phyloP scores from a whole-genome alignment of 2,329 filamentous ascomycete genomes.

The Davidsoniella australis region DNA sequence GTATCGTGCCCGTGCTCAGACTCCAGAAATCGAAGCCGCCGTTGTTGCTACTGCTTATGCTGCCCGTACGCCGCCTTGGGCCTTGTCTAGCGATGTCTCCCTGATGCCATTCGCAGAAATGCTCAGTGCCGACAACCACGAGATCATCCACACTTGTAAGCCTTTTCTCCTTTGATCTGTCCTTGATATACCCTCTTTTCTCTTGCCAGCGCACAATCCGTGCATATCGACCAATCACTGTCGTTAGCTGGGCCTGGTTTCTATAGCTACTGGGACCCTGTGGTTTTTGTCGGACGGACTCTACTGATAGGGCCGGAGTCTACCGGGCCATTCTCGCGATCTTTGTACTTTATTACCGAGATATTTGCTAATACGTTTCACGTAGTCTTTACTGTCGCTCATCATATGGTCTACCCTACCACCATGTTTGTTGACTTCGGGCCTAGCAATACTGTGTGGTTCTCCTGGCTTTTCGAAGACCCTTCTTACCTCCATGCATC shows the following conservation, averaged over 20 bases:
- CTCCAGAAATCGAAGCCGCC: conserved; percentile 7
- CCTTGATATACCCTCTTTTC: not conserved
- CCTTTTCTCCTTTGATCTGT: not conserved
- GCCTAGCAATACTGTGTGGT: conserved; percentile 10
- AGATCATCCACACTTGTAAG: conserved; percentile 10
- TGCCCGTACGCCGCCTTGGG: not conserved
- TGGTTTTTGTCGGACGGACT: not conserved
- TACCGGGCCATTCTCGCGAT: not conserved
- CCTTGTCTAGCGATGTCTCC: conserved; percentile 1
- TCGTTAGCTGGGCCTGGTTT: too few species aligned
- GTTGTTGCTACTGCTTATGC: not conserved
- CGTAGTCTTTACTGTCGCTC: conserved; percentile 11
- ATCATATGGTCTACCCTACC: conserved; percentile 11
- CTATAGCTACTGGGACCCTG: too few species aligned
- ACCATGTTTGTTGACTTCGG: conserved; percentile 11
- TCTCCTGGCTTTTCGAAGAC: conserved; percentile 10
- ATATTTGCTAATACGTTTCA: not conserved
- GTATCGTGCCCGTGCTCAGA: conserved; percentile 8
- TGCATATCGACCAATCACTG: not conserved
- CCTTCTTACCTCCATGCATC: conserved; percentile 10
- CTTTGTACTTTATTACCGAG: not conserved
- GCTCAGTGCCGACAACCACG: conserved; percentile 3
- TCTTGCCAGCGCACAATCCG: not conserved
- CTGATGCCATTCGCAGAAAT: conserved; percentile 4
- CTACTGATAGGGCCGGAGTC: not conserved